phyloP scores from a whole-genome alignment of 2,329 filamentous ascomycete species.

The Epichloe coenophiala region DNA sequence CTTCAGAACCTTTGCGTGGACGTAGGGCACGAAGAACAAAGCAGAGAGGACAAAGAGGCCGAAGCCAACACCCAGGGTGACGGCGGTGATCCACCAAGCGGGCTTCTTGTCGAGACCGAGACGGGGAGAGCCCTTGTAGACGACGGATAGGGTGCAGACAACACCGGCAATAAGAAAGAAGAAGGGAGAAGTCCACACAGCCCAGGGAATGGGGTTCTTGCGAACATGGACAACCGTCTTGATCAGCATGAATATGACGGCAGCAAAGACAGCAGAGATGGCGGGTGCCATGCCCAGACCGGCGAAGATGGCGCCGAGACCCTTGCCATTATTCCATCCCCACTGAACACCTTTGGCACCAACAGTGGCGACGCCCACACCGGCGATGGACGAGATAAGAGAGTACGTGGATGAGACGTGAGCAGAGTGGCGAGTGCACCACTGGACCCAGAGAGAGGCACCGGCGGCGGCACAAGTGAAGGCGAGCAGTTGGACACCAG shows the following conservation, averaged over 20 bases:
- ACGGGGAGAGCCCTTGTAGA: constrained; percentile 67
- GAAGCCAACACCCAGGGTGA: constrained; percentile 51
- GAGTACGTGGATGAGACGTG: constrained; percentile 61
- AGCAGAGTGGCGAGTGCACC: constrained; percentile 58
- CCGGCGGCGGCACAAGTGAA: constrained; percentile 50
- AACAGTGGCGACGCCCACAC: constrained; percentile 51
- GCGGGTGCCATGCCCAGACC: constrained; percentile 56
- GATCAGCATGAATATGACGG: constrained; percentile 58
- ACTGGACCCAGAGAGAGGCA: constrained; percentile 65
- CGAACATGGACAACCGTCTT: constrained; percentile 52
- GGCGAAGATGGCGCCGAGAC: constrained; percentile 58
- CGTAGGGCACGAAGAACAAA: constrained; percentile 60
- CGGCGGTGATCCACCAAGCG: constrained; percentile 49
- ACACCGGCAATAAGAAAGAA: constrained; percentile 65
- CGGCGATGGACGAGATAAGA: constrained; percentile 52
- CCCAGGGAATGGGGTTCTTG: constrained; percentile 58
- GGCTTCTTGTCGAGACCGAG: constrained; percentile 54
- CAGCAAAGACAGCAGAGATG: constrained; percentile 50
- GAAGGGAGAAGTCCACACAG: constrained; percentile 58
- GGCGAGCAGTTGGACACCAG: constrained; percentile 54
- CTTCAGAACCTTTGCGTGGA: constrained; percentile 54
- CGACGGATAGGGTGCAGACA: constrained; percentile 62
- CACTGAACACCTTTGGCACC: constrained; percentile 50
- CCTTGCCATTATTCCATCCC: constrained; percentile 57
- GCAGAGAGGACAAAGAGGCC: constrained; percentile 43